Base-by-base conservation (phyloP, 2,329 filamentous ascomycete genomes). In the Fusarium sororula region DNA sequence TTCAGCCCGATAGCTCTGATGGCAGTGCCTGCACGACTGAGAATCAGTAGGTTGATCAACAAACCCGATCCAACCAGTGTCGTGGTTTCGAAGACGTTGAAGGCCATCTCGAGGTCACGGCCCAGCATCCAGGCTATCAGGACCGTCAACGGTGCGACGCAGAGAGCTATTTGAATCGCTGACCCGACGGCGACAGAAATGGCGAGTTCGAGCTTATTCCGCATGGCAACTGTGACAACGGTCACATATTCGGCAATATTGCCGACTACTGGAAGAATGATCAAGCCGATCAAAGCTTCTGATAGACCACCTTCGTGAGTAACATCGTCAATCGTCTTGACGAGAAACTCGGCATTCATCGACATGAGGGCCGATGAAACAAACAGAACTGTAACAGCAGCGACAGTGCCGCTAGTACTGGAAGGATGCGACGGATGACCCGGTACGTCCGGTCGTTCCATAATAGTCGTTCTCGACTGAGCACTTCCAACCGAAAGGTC, bases 51-150 rank as follows among this genome's bases (percentile, higher is more conserved):
- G 80, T 93, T 94, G 77, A 94, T 92, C 54, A 94, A 89, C 67
- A 94, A 85, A 7, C 92, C 91, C 6, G 87, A 90, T 9, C 93
- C 88, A 77, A 94, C 92, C 77, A 94, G 87, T 42, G 91, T 90
- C 26, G 93, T 90, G 1, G 92, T 94, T 83, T 94, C 92, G 79
- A 94, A 94, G 41, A 91, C 87, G 75, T 91, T 91, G 81, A 94
- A 94, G 74, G 92, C 91, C 55, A 94, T 85, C n/a, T 89, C 85
- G 80, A 91, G 87, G 26, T 89, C 85, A 44, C 86, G 85, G 18
- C 83, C 78, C 74, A 91, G 81, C 69, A 84, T 83, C 90, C 90
- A 91, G 20, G 88, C 89, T 15, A 90, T 85, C 6, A 91, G 81
- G 18, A 91, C 87, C 7, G 90, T 87, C 48, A 91, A 80, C 0